Percentiles rank a stretch among this genome's conserved stretches.
Evolutionary conservation across 768 basidiomycete genomes (phyloP).

Genomic region (Mycena latifolia): DNA sequence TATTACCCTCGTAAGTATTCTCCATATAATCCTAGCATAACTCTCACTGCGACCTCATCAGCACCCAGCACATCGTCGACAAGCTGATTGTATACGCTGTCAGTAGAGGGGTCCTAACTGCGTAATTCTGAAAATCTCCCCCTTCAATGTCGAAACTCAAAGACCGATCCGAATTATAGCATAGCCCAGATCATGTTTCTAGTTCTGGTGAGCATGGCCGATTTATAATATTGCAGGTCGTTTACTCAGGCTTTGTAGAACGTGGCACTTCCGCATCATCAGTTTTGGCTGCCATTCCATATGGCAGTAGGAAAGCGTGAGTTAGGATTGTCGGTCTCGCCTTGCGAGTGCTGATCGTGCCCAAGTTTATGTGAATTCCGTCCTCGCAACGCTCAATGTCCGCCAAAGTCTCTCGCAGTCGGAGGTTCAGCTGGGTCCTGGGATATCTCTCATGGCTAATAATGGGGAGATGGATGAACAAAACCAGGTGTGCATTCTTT

Average conservation of each 20-base stretch:
- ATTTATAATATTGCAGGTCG: neutral
- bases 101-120: conserved; percentile 26
- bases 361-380: conserved; percentile 28
- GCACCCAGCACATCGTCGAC: conserved; percentile 28
- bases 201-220: conserved; percentile 2
- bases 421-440: conserved; percentile 21
- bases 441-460: neutral
- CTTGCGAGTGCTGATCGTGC: neutral
- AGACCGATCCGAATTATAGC: neutral
- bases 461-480: conserved; percentile 4
- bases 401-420: conserved; percentile 17
- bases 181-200: conserved; percentile 31
- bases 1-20: conserved; percentile 23
- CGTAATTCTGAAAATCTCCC: conserved; percentile 8
- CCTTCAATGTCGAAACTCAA: neutral
- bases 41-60: neutral
- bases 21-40: neutral
- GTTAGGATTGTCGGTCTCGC: neutral
- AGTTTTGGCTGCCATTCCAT: conserved; percentile 25
- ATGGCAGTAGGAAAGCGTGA: conserved; percentile 24
- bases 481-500: conserved; percentile 13
- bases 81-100: conserved; percentile 27
- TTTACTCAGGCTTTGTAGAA: conserved; percentile 1
- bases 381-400: conserved; percentile 29
- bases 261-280: conserved; percentile 18